Evolutionary conservation across 164 flowering plant species (phyloP).

Genomic region (Aristolochia californica): DNA sequence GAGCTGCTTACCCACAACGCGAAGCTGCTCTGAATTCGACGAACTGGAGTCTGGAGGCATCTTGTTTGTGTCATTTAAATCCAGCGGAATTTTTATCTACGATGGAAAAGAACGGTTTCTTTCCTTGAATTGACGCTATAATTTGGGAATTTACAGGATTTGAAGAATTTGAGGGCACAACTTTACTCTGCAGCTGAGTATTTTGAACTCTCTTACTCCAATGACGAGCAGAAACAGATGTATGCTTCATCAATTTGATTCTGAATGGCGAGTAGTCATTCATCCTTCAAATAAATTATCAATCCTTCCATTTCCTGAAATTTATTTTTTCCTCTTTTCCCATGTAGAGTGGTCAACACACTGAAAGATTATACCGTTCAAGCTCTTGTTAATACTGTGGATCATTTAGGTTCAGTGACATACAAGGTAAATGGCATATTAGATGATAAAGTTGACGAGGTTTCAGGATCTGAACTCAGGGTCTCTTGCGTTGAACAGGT

Average conservation of each 20-base stretch:
- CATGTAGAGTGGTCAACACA: conserved; percentile 61
- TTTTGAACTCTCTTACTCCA: conserved; percentile 75
- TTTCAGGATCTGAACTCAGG: conserved; percentile 52
- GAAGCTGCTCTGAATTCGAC: no score
- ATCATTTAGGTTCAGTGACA: conserved; percentile 85
- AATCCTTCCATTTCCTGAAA: no score
- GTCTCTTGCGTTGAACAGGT: conserved; percentile 91
- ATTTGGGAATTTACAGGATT: conserved; percentile 39
- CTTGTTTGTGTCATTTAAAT: not conserved
- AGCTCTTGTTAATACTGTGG: conserved; percentile 87
- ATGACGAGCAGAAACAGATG: conserved; percentile 76
- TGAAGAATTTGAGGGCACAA: conserved; percentile 79
- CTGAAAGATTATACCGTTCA: conserved; percentile 83
- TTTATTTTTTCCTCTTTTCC: not conserved
- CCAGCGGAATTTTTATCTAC: not conserved
- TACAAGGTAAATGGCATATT: conserved; percentile 63
- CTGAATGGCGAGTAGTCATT: not conserved
- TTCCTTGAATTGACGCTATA: not conserved
- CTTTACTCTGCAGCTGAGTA: conserved; percentile 93
- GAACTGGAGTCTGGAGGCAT: not conserved
- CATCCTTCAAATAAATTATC: not conserved
- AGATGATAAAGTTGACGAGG: conserved; percentile 78
- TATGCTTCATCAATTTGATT: conserved; percentile 19
- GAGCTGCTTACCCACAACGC: no score
- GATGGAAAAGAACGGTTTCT: not conserved